Evolutionary conservation across 768 basidiomycete species (phyloP).

Genomic region (Suillus placidus): DNA sequence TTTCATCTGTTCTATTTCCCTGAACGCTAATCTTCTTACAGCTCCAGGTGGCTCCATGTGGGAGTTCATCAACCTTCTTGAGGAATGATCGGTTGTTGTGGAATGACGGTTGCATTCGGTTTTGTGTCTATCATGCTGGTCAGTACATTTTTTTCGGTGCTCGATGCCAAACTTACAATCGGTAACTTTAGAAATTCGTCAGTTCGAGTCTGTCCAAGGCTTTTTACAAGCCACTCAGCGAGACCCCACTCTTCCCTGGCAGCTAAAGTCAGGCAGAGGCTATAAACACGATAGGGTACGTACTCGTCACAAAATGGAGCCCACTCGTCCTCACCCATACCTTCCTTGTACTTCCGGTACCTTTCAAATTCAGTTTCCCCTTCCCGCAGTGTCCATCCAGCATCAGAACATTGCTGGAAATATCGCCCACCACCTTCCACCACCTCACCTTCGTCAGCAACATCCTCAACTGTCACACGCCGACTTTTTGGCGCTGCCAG

Average conservation of each 20-base stretch:
- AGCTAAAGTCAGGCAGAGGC: background rate
- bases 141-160: background rate
- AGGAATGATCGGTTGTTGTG: constrained; percentile 28
- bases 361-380: background rate
- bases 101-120: constrained; percentile 22
- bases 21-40: constrained; percentile 23
- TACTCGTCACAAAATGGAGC: constrained; percentile 28
- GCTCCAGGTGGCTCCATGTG: constrained; percentile 21
- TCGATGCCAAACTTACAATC: background rate
- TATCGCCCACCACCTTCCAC: background rate
- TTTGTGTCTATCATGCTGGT: constrained; percentile 12
- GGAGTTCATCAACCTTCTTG: constrained; percentile 26
- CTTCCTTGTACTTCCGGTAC: background rate
- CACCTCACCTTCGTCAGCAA: constrained; percentile 2
- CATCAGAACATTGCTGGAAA: background rate
- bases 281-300: no score
- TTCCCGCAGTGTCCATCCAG: background rate
- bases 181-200: constrained; percentile 16
- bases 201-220: constrained; percentile 31
- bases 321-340: background rate
- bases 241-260: constrained; percentile 37
- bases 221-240: constrained; percentile 35
- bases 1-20: constrained; percentile 22
- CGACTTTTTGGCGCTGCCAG: no score
- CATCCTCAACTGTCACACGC: no score